phyloP scores from a whole-genome alignment of 148 eudicot species.

The Cornus florida region DNA sequence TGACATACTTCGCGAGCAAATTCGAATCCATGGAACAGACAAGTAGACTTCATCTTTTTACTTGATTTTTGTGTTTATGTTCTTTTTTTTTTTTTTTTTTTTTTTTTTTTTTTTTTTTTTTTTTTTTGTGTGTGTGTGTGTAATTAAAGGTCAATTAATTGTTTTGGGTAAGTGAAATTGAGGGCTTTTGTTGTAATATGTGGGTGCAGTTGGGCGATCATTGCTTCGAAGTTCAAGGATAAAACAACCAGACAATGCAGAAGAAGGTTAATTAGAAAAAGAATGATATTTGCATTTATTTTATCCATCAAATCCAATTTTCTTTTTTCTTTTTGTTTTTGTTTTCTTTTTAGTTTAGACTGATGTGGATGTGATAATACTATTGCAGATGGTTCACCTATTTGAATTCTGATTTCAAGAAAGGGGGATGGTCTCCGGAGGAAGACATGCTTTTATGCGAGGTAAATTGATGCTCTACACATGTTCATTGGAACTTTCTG shows the following conservation, averaged over 20 bases:
- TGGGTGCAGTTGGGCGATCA: constrained; percentile 71
- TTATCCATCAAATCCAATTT: neutral
- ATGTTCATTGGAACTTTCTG: neutral
- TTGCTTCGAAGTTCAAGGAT: constrained; percentile 90
- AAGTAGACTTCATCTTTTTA: constrained; percentile 40
- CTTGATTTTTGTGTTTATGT: neutral
- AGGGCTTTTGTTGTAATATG: neutral
- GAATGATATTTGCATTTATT: neutral
- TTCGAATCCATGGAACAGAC: constrained; percentile 75
- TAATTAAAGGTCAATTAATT: neutral
- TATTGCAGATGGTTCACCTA: constrained; percentile 85
- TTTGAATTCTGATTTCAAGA: constrained; percentile 92
- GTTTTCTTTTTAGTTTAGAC: constrained; percentile 2
- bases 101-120: neutral
- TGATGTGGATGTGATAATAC: constrained; percentile 10
- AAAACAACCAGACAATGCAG: constrained; percentile 94
- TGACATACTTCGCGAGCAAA: constrained; percentile 87
- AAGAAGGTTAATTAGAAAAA: constrained; percentile 64
- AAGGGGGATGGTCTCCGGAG: constrained; percentile 97
- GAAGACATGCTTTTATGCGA: constrained; percentile 95
- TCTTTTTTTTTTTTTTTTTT: neutral
- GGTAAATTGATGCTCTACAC: constrained; percentile 38
- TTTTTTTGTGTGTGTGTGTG: neutral
- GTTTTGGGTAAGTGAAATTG: constrained; percentile 21
- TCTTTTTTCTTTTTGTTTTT: too few species aligned